Base-by-base conservation (phyloP, 192 early-diverging fungal species). In the Funneliformis mosseae region DNA sequence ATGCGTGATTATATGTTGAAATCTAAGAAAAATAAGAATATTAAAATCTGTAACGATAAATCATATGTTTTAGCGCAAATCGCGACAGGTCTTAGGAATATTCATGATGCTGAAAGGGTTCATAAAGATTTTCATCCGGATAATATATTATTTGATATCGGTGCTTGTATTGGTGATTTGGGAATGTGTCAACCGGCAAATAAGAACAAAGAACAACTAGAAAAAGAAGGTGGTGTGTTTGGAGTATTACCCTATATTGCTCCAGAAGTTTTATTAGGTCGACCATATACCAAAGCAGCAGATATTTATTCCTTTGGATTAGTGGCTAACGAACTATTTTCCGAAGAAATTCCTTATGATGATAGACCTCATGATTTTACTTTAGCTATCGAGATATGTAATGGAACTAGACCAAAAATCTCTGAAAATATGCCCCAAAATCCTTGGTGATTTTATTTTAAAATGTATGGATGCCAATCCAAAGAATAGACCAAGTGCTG, bases 171-270 rank as follows among this genome's bases (percentile, higher is more conserved):
- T 59, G 83, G 81, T 0, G 85, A 86, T 61, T 80, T 86, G 76
- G 83, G 85, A 28, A 72, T 86, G 23, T 83, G 81, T 21, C 45
- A 81, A 16, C 75, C 75, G 11, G 75, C 60, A n/a, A 81, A 86
- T n/a, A n/a, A n/a, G n/a, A 59, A 84, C 64, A 80, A 82, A 67
- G 8, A 23, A 23, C 45, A 10, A 25, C 63, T 67, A 72, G 81
- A 80, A 14, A n/a, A n/a, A n/a, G 81, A 81, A 76, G 83, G 81
- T 10, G 81, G 79, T 21, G 83, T 86, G 1, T 77, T 80, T 16
- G 85, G 85, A 14, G 83, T 86, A 3, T 78, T 86, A 3, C 85
- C 85, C n/a, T 86, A 82, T 50, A 83, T 86, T 67, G n/a, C n/a
- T n/a, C n/a, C n/a, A n/a, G n/a, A n/a, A n/a, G n/a, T n/a, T n/a